Conservation (phyloP, 768 basidiomycete genomes). For the Boletus sp. region DNA sequence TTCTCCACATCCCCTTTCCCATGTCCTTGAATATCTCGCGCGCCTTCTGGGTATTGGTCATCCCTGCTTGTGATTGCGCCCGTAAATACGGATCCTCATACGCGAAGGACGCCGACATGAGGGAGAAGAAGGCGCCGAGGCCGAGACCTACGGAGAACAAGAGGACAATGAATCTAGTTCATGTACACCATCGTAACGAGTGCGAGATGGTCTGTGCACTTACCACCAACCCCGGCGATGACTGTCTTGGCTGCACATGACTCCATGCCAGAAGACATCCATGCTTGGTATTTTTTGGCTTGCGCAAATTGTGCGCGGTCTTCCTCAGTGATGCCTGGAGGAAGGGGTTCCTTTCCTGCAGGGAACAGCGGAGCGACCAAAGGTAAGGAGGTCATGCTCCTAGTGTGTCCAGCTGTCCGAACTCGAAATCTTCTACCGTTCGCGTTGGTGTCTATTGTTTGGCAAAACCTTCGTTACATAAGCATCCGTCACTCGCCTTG, state of each 20-base stretch:
- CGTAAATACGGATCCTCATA: conserved; percentile 91
- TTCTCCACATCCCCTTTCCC: conserved; percentile 88
- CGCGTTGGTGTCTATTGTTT: conserved; percentile 18
- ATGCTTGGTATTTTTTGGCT: conserved; percentile 74
- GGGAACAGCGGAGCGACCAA: conserved; percentile 72
- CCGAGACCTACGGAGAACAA: conserved; percentile 62
- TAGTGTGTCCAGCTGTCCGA: background rate
- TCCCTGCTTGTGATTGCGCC: conserved; percentile 50
- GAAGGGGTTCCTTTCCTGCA: conserved; percentile 84
- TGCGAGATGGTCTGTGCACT: conserved; percentile 25
- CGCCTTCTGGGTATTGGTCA: conserved; percentile 74
- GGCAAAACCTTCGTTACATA: background rate
- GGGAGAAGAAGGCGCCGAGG: conserved; percentile 90
- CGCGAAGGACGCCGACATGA: conserved; percentile 93
- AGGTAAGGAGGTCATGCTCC: conserved; percentile 26
- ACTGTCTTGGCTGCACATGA: conserved; percentile 82
- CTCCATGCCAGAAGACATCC: conserved; percentile 71
- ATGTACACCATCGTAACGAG: background rate
- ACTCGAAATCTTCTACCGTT: conserved; percentile 7
- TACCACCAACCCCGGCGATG: conserved; percentile 81
- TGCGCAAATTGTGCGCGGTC: conserved; percentile 66
- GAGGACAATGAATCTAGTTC: conserved; percentile 1
- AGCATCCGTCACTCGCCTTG: too few relatives aligned
- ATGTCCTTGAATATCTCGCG: conserved; percentile 87
- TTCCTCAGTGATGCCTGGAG: conserved; percentile 78